These are phyloP conservation scores for Leccinum fibrillosum DNA, from an alignment of 768 basidiomycete species.

Conservation along the genomic window DNA sequence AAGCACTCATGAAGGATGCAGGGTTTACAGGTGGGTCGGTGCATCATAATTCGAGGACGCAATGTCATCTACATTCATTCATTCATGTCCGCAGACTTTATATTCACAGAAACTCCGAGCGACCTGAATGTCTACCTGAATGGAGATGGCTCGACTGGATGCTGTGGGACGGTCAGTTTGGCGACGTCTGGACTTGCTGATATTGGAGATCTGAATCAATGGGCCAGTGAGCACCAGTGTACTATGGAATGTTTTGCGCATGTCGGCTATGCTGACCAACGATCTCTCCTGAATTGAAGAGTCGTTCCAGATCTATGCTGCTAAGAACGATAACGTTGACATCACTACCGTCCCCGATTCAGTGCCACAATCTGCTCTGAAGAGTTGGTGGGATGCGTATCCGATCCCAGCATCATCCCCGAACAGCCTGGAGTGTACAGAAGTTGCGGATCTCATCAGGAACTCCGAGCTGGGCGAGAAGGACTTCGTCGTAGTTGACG, in stretches of 20 bases:
- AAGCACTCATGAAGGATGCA: slow-evolving; percentile 33
- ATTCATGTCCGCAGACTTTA: slow-evolving; percentile 31
- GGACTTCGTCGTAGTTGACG: slow-evolving; percentile 47
- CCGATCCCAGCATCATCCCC: slow-evolving; percentile 36
- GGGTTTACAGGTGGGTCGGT: slow-evolving; percentile 38
- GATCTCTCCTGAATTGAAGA: slow-evolving; percentile 24
- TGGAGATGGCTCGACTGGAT: slow-evolving; percentile 8
- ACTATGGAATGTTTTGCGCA: neutral
- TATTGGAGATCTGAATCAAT: slow-evolving; percentile 40
- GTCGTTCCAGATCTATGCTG: slow-evolving; percentile 47
- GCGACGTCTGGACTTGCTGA: neutral
- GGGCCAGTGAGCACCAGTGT: slow-evolving; percentile 36
- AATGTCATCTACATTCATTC: neutral
- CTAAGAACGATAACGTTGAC: slow-evolving; percentile 27
- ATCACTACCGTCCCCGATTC: neutral
- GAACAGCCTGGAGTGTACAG: slow-evolving; percentile 29
- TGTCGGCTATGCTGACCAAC: neutral
- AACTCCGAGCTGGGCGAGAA: slow-evolving; percentile 8
- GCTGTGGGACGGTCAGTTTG: neutral
- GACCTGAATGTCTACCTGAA: slow-evolving; percentile 39
- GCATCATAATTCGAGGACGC: neutral
- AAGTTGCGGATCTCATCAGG: slow-evolving; percentile 35
- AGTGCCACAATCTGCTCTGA: slow-evolving; percentile 24
- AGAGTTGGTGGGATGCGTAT: slow-evolving; percentile 55
- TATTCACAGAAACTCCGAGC: slow-evolving; percentile 39